Percentiles rank a stretch among this genome's conserved stretches.
These are phyloP conservation scores for Fusarium sp. DNA, from an alignment of 2,329 filamentous ascomycete species.

Conservation along the genomic window DNA sequence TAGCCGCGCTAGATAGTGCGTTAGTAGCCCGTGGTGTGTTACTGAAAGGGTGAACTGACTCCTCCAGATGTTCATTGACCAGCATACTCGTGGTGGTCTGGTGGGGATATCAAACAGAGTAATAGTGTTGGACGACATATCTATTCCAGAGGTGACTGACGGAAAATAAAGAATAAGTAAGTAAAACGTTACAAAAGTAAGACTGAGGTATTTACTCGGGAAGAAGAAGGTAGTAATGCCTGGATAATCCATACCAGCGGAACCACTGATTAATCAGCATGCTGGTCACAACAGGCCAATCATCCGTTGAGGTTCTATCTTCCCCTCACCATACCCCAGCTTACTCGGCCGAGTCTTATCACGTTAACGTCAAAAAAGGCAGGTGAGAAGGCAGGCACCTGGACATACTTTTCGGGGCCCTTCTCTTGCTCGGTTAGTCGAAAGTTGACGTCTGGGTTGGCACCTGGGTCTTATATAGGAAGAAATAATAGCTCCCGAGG, in stretches of 20 bases:
- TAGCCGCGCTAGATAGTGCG: slow-evolving; percentile 15
- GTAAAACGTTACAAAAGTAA: not conserved
- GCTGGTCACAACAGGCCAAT: not conserved
- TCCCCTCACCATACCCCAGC: not conserved
- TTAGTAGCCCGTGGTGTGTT: fast-evolving
- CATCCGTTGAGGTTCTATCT: fast-evolving
- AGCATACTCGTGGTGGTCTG: slow-evolving; percentile 29
- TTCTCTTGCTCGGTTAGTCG: too few species aligned
- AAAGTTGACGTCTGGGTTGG: too few species aligned
- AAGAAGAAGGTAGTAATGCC: too few species aligned
- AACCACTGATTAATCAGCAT: slow-evolving; percentile 17
- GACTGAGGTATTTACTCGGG: slow-evolving; percentile 6
- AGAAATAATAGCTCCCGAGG: too few species aligned
- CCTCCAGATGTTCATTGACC: slow-evolving; percentile 44
- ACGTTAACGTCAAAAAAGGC: not conserved
- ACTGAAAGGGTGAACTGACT: slow-evolving; percentile 7
- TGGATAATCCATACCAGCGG: not conserved
- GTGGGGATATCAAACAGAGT: slow-evolving; percentile 37
- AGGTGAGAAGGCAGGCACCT: not conserved
- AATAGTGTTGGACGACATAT: slow-evolving; percentile 12
- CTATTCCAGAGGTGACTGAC: too few species aligned
- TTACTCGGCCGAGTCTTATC: not conserved
- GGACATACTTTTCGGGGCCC: too few species aligned
- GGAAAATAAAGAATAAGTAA: fast-evolving
- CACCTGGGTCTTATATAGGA: too few species aligned